These are phyloP conservation scores for Blastobotrys illinoisensis DNA, from an alignment of 1,139 yeast genomes.

Conservation along the genomic window DNA sequence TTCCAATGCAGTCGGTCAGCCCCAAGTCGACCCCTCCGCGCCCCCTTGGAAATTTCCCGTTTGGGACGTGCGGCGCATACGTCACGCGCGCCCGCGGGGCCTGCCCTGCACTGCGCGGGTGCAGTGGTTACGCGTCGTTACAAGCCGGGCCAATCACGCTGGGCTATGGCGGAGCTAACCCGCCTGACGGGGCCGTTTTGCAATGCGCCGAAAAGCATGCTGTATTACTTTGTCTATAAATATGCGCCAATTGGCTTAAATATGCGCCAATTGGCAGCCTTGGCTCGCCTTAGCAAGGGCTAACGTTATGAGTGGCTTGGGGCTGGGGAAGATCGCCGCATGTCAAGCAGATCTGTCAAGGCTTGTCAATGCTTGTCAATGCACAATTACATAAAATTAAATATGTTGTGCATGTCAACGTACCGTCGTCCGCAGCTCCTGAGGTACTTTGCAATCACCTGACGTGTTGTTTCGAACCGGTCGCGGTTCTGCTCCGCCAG, in stretches of 20 bases:
- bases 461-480: constrained; percentile 49
- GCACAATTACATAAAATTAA: constrained; percentile 31
- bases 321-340: not conserved
- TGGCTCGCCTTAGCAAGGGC: too few relatives aligned
- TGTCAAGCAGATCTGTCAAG: not conserved
- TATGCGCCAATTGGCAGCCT: too few relatives aligned
- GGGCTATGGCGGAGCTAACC: not conserved
- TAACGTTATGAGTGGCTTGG: too few relatives aligned
- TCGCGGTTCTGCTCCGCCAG: constrained; percentile 76
- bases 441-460: constrained; percentile 70
- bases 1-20: not conserved
- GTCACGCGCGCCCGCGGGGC: not conserved
- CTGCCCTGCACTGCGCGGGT: not conserved
- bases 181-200: too few relatives aligned
- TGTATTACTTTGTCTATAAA: too few relatives aligned
- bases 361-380: not conserved
- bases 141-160: not conserved
- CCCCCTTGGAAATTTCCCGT: not conserved
- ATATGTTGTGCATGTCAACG: constrained; percentile 80
- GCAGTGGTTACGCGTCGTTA: not conserved
- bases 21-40: not conserved
- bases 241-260: too few relatives aligned
- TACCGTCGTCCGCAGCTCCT: constrained; percentile 84
- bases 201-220: too few relatives aligned
- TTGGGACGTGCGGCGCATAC: not conserved